Percentiles rank a stretch among this genome's conserved stretches.
Conservation (phyloP, 139 green algal species). For the Micractinium sp. region DNA sequence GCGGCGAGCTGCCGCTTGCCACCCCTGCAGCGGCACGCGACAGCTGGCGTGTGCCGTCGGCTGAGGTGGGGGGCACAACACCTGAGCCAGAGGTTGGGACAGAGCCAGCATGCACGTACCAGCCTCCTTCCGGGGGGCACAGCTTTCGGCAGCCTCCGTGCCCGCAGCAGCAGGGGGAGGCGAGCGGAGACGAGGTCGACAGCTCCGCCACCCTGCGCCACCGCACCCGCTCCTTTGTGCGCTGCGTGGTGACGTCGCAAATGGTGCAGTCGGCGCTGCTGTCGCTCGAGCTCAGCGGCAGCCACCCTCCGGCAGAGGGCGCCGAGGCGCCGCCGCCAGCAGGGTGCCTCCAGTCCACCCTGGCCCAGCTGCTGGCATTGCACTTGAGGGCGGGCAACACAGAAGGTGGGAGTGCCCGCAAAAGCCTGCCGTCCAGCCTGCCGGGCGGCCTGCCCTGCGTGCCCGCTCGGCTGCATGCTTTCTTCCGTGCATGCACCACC, state of each 20-base stretch:
- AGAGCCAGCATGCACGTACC: too few relatives aligned
- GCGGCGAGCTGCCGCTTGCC: too few relatives aligned
- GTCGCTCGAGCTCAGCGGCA: background rate
- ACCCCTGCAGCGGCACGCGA: too few relatives aligned
- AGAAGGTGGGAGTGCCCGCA: background rate
- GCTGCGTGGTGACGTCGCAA: too few relatives aligned
- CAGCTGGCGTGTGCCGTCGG: too few relatives aligned
- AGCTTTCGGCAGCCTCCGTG: background rate
- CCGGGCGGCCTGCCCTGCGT: background rate
- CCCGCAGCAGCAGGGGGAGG: background rate
- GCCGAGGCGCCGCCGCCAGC: background rate
- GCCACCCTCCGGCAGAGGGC: background rate
- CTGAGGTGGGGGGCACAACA: too few relatives aligned
- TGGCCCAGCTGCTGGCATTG: slow-evolving; percentile 8
- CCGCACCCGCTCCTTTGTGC: background rate
- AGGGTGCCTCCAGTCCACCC: background rate
- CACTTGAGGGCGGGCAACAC: background rate
- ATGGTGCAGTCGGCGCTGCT: background rate
- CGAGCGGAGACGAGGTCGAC: background rate
- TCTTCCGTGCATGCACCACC: background rate
- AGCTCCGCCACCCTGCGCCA: background rate
- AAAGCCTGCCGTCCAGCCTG: background rate
- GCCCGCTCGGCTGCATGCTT: background rate
- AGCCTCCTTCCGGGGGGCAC: background rate
- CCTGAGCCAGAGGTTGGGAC: too few relatives aligned